Evolutionary conservation across 352 stramenopile species (phyloP).

Genomic region (Globisporangium viniferum): DNA sequence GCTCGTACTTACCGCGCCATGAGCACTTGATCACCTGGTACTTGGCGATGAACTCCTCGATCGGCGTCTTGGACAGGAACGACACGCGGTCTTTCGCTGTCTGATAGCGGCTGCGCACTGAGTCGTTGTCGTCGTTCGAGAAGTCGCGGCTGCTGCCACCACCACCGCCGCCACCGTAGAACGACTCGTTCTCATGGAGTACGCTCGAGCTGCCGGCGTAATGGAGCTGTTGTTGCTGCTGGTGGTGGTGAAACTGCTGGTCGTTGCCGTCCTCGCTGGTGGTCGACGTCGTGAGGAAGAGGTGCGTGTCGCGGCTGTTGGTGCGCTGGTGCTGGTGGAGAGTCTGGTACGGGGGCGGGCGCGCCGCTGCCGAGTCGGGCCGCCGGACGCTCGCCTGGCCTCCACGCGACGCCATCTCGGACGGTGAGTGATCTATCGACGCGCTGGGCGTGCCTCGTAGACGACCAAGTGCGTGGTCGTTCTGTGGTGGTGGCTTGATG

Average conservation of each 20-base stretch:
- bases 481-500: neutral
- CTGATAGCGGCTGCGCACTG: conserved; percentile 15
- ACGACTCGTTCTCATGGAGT: conserved; percentile 3
- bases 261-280: conserved; percentile 8
- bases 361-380: conserved; percentile 3
- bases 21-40: conserved; percentile 84
- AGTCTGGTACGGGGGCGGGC: neutral
- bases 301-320: conserved; percentile 8
- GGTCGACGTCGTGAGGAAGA: conserved; percentile 4
- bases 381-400: conserved; percentile 15
- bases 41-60: conserved; percentile 82
- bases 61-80: conserved; percentile 41
- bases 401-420: conserved; percentile 7
- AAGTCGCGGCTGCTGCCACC: neutral
- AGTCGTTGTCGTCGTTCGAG: conserved; percentile 15
- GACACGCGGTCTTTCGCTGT: conserved; percentile 28
- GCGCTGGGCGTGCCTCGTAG: neutral
- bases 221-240: conserved; percentile 2
- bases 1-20: conserved; percentile 86
- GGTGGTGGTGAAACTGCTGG: neutral
- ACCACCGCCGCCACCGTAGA: neutral
- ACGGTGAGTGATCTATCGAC: neutral
- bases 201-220: neutral
- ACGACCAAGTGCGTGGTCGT: neutral
- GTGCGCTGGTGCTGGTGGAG: conserved; percentile 9